These are phyloP conservation scores for Fraxinus quadrangulata DNA, from an alignment of 257 asterid species.

Conservation along the genomic window DNA sequence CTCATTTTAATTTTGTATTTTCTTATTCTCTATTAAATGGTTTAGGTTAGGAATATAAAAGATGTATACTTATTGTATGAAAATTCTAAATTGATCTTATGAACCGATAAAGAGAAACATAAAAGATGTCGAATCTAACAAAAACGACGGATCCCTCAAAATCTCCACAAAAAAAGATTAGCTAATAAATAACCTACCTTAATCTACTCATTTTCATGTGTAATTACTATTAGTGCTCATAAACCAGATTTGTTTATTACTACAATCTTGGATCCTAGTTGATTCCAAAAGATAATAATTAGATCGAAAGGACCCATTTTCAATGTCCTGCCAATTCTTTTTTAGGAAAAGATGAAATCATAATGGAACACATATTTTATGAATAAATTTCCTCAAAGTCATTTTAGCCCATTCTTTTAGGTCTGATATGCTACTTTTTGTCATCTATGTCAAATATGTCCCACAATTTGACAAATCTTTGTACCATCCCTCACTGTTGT, in stretches of 20 bases:
- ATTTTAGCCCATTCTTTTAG: not conserved
- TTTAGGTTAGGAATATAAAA: constrained; percentile 17
- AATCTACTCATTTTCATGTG: constrained; percentile 17
- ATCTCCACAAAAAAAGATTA: constrained; percentile 35
- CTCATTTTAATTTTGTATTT: too few relatives aligned
- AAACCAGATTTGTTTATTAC: not conserved
- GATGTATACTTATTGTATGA: constrained; percentile 6
- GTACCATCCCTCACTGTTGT: constrained; percentile 22
- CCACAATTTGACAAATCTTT: constrained; percentile 21
- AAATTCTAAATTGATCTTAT: constrained; percentile 40
- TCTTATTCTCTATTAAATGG: too few relatives aligned
- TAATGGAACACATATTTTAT: not conserved
- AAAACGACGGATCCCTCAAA: constrained; percentile 39
- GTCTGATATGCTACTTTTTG: constrained; percentile 14
- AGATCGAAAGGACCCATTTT: not conserved
- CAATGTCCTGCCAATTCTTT: not conserved
- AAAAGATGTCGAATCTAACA: constrained; percentile 37
- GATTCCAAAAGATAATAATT: not conserved
- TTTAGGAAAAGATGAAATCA: not conserved
- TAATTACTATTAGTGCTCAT: constrained; percentile 3
- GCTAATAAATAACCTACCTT: constrained; percentile 26
- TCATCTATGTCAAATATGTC: constrained; percentile 14
- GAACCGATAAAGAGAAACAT: constrained; percentile 35
- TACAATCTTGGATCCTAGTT: not conserved
- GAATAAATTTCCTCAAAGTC: not conserved